These are phyloP conservation scores for Hydrangea macrophylla DNA, from an alignment of 148 eudicot species.

Conservation along the genomic window DNA sequence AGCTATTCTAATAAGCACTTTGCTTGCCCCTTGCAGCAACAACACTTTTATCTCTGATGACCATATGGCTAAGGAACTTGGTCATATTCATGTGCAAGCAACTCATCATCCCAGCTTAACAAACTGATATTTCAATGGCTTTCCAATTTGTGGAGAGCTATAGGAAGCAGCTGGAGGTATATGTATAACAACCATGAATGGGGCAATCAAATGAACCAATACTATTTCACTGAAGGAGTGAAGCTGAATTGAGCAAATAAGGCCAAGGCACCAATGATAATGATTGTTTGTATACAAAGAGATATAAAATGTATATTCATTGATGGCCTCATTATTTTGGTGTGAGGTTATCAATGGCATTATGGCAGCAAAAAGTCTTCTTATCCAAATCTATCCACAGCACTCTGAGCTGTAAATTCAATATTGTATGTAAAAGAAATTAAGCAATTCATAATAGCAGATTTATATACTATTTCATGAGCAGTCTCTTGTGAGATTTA, in stretches of 20 bases:
- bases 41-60: not conserved
- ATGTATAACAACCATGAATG: not conserved
- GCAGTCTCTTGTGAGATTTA: no score
- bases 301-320: not conserved
- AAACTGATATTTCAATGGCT: not conserved
- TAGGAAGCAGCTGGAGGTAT: no score
- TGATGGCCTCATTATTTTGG: not conserved
- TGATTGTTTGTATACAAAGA: not conserved
- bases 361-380: not conserved
- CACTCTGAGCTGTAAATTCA: not conserved
- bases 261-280: not conserved
- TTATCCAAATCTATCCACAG: not conserved
- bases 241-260: not conserved
- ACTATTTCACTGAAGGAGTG: no score
- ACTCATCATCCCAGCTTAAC: constrained; percentile 3
- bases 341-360: not conserved
- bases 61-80: constrained; percentile 6
- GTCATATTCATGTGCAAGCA: not conserved
- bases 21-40: constrained; percentile 6
- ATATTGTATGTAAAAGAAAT: no score
- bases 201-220: not conserved
- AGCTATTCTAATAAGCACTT: not conserved
- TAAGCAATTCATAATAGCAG: no score
- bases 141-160: not conserved
- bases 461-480: no score